phyloP scores from a whole-genome alignment of 345 rosid species.

The Gossypioides kirkii region DNA sequence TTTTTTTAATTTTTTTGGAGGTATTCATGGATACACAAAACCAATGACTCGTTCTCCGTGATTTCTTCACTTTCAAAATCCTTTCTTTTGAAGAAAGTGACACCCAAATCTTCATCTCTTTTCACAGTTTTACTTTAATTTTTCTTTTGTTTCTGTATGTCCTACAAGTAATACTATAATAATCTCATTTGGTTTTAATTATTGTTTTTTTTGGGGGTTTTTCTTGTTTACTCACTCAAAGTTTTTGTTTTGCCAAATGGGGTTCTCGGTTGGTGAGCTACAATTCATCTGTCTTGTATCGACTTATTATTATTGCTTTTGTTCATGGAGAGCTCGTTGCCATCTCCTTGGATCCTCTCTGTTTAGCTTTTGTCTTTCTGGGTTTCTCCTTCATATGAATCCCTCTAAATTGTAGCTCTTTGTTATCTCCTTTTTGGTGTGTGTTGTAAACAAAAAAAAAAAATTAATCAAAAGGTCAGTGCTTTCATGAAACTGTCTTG shows the following conservation, averaged over 20 bases:
- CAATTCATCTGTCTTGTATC: slow-evolving; percentile 48
- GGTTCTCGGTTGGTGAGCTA: slow-evolving; percentile 50
- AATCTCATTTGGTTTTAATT: background rate
- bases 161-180: background rate
- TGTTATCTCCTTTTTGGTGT: background rate
- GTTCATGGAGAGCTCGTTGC: slow-evolving; percentile 46
- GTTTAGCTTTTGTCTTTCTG: slow-evolving; percentile 12
- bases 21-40: background rate
- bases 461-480: background rate
- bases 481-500: background rate
- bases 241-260: background rate
- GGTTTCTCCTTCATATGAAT: background rate
- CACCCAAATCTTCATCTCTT: slow-evolving; percentile 1
- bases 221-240: slow-evolving; percentile 4
- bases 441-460: background rate
- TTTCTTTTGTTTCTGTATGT: background rate
- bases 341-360: slow-evolving; percentile 11
- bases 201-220: background rate
- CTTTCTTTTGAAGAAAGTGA: slow-evolving; percentile 5
- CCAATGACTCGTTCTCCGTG: slow-evolving; percentile 10
- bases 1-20: background rate
- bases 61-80: background rate
- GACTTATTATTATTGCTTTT: slow-evolving; percentile 32
- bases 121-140: slow-evolving; percentile 11
- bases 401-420: background rate